Conservation (phyloP, 257 asterid genomes). For the Linaria vulgaris region DNA sequence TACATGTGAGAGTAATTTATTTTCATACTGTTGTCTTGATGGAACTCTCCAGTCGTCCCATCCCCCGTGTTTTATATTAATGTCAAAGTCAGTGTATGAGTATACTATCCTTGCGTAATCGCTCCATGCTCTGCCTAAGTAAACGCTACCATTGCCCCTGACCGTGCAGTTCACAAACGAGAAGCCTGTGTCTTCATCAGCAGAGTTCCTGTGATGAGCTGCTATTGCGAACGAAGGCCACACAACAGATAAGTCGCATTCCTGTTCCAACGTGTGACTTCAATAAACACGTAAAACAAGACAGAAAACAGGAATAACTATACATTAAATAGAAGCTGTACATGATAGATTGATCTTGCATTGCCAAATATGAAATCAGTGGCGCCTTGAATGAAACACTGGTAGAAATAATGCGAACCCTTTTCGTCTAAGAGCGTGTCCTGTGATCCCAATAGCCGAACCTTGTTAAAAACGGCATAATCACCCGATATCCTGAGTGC, state of each 20-base stretch:
- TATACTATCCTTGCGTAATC: conserved; percentile 49
- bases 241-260: conserved; percentile 48
- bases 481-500: no score
- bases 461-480: no score
- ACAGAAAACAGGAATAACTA: no score
- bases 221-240: conserved; percentile 56
- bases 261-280: conserved; percentile 31
- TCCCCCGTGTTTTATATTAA: conserved; percentile 46
- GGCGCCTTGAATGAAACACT: no score
- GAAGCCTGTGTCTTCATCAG: conserved; percentile 65
- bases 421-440: no score
- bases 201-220: conserved; percentile 58
- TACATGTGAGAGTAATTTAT: not conserved
- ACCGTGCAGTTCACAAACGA: conserved; percentile 67
- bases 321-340: no score
- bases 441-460: no score
- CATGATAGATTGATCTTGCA: no score
- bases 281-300: not conserved
- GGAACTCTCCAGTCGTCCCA: conserved; percentile 65
- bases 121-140: conserved; percentile 90
- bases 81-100: conserved; percentile 40
- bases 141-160: conserved; percentile 46
- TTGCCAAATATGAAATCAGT: no score
- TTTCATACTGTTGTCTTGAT: conserved; percentile 36
- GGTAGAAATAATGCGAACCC: no score